Percentiles rank a stretch among this genome's conserved stretches.
These are phyloP conservation scores for Leptographium galeiforme DNA, from an alignment of 2,329 filamentous ascomycete genomes.

Conservation along the genomic window DNA sequence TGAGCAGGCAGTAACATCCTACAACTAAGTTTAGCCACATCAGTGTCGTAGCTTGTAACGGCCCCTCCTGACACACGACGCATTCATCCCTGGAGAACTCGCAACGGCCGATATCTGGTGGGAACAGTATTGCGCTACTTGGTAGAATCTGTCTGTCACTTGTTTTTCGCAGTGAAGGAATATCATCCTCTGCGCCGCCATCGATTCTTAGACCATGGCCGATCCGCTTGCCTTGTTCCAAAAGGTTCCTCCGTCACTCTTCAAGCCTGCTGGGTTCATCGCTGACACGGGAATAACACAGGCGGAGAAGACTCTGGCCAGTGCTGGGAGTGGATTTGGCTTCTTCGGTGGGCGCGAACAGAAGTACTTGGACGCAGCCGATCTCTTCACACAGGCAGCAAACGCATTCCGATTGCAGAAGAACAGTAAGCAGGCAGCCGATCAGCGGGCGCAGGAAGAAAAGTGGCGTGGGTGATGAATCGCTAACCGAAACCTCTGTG, in stretches of 20 bases:
- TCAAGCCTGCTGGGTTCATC: slow-evolving; percentile 9
- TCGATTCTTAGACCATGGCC: slow-evolving; percentile 5
- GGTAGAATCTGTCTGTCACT: neutral
- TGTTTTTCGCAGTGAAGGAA: too few relatives aligned
- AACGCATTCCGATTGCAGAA: slow-evolving; percentile 87
- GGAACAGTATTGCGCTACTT: neutral
- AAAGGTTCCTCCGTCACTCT: slow-evolving; percentile 40
- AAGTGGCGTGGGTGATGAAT: neutral
- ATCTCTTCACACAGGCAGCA: slow-evolving; percentile 75
- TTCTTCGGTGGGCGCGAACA: slow-evolving; percentile 79
- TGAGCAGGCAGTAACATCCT: neutral
- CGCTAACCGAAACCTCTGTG: neutral
- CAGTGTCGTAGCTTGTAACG: neutral
- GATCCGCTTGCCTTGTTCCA: slow-evolving; percentile 68
- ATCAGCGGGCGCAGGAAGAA: neutral
- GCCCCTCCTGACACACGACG: neutral
- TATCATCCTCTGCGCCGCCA: neutral
- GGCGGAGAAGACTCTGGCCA: slow-evolving; percentile 73
- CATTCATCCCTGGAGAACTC: neutral
- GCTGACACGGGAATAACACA: slow-evolving; percentile 23
- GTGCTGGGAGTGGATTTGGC: slow-evolving; percentile 70
- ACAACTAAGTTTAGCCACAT: neutral
- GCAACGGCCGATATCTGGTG: neutral
- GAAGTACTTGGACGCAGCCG: slow-evolving; percentile 80
- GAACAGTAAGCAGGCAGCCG: slow-evolving; percentile 45